Percentiles rank a stretch among this genome's conserved stretches.
Evolutionary conservation across 331 rosid genomes (phyloP).

Genomic region (Quercus tomentella): DNA sequence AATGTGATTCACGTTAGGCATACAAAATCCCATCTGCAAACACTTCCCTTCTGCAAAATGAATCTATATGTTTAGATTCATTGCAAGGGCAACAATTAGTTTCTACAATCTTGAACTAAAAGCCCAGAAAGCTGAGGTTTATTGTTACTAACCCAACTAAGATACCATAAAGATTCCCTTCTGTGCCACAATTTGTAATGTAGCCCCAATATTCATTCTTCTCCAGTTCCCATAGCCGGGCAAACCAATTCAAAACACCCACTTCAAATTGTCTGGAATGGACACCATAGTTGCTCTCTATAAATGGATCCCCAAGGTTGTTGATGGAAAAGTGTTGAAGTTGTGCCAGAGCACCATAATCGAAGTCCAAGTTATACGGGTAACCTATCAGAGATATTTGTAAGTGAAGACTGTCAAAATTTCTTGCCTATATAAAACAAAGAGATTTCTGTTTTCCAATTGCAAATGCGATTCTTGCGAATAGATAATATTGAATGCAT

Average conservation of each 20-base stretch:
- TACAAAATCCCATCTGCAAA: slow-evolving; percentile 52
- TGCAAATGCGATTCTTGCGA: no score
- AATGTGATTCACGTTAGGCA: slow-evolving; percentile 46
- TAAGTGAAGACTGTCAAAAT: no score
- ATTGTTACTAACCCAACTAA: slow-evolving; percentile 23
- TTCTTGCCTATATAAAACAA: no score
- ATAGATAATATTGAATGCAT: no score
- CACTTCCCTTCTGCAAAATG: slow-evolving; percentile 54
- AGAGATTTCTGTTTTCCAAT: no score
- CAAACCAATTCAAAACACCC: slow-evolving; percentile 73
- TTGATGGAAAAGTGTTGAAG: slow-evolving; percentile 56
- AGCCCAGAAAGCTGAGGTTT: not conserved
- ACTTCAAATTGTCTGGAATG: slow-evolving; percentile 63
- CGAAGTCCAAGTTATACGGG: slow-evolving; percentile 52
- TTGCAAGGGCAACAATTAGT: not conserved
- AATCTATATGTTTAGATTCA: not conserved
- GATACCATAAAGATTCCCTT: slow-evolving; percentile 66
- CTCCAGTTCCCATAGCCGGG: slow-evolving; percentile 63
- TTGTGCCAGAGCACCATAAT: slow-evolving; percentile 47
- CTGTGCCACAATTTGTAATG: slow-evolving; percentile 71
- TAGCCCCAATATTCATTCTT: slow-evolving; percentile 71
- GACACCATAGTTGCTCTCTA: slow-evolving; percentile 43
- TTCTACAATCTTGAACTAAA: not conserved
- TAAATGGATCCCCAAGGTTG: slow-evolving; percentile 69
- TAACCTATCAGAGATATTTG: slow-evolving; percentile 25